phyloP scores from a whole-genome alignment of 169 alveolate species.

The Perkinsus marinus region DNA sequence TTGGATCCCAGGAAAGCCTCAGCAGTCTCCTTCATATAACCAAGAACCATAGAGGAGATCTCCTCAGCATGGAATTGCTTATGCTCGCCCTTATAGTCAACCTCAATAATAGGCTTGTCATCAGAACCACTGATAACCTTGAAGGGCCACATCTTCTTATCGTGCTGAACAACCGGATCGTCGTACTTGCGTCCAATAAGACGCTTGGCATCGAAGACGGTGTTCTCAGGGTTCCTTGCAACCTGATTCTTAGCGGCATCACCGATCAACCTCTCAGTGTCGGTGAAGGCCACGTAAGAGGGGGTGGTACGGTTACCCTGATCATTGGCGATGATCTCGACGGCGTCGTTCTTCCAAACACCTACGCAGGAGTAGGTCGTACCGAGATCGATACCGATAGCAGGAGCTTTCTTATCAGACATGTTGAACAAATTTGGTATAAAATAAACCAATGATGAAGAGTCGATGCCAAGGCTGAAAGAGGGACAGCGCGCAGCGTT shows the following conservation, averaged over 20 bases:
- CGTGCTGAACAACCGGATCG: constrained; percentile 70
- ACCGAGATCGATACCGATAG: constrained; percentile 86
- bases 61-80: constrained; percentile 84
- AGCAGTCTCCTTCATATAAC: constrained; percentile 85
- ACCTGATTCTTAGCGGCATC: constrained; percentile 84
- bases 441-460: too few relatives aligned
- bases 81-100: constrained; percentile 63
- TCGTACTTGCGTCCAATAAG: constrained; percentile 77
- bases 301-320: constrained; percentile 94
- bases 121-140: constrained; percentile 61
- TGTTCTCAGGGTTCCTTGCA: constrained; percentile 80
- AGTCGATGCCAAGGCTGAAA: too few relatives aligned
- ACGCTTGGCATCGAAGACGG: constrained; percentile 85
- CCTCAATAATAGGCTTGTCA: constrained; percentile 72
- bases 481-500: too few relatives aligned
- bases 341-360: constrained; percentile 77
- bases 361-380: constrained; percentile 93
- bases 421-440: too few relatives aligned
- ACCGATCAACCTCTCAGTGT: constrained; percentile 82
- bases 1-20: constrained; percentile 74
- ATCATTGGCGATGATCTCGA: constrained; percentile 83
- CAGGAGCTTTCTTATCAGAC: constrained; percentile 2
- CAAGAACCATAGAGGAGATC: constrained; percentile 80
- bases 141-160: constrained; percentile 79
- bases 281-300: constrained; percentile 90